Base-by-base conservation (phyloP, 2,329 filamentous ascomycete genomes). In the Neofusicoccum ribis region DNA sequence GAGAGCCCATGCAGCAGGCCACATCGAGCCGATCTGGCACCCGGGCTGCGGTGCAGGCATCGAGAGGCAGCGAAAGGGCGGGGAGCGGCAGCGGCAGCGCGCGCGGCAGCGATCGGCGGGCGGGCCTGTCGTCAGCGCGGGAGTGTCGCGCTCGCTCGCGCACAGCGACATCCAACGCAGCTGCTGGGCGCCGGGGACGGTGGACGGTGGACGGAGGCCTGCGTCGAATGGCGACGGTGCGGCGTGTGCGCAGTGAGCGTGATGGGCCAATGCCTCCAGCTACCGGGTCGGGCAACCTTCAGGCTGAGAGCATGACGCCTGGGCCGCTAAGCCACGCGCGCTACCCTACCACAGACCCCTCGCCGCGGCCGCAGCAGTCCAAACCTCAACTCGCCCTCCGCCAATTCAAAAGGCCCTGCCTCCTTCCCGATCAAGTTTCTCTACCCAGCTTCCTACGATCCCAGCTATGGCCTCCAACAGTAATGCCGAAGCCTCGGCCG, bases 401-500 rank as follows among this genome's bases (percentile, higher is more conserved):
- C 54, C 54, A 59, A 59, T 47, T 23, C 39, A 9, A 37, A 27
- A 39, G 23, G 39, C 31, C 47, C 23, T 43, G 23, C 49, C 59
- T 52, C 23, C 47, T 36, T 43, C 43, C 61, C 27, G 15, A 20
- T 36, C 61, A 23, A 51, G 39, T 3, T 17, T 37, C 49, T 14
- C 15, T 34, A 15, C 14, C 39, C 47, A 34, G 36, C 31, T 31
- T 50, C 27, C 41, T 17, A n/a, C 17, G 6, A 37, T 20, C 20
- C 34, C 56, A 34, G 43, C 39, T 37, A 65, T 65, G 64, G 41
- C 64, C 34, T 52, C 56, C 54, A 59, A 59, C 62, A 64, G 36
- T 27, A 43, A 46, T 36, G 58, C 54, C 46, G 56, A 65, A 41
- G 64, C 23, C 31, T 76, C 81, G 51, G 80, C 80, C 46, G 81